Evolutionary conservation across 2,329 filamentous ascomycete species (phyloP).

Genomic region (Trichoderma asperellum): DNA sequence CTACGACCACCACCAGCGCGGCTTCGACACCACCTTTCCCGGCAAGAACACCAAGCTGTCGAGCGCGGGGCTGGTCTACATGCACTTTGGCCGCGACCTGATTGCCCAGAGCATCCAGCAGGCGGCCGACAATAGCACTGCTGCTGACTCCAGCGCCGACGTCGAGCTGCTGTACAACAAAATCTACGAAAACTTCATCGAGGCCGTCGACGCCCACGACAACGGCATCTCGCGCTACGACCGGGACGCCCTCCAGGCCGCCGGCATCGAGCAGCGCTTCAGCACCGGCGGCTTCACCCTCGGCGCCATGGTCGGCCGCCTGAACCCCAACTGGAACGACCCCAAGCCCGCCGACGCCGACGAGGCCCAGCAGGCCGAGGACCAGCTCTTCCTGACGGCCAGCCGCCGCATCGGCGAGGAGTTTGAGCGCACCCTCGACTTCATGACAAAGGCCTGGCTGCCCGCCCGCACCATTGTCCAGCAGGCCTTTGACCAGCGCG

Average conservation of each 20-base stretch:
- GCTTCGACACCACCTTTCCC: conserved; percentile 85
- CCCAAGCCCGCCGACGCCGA: conserved; percentile 53
- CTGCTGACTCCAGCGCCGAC: conserved; percentile 62
- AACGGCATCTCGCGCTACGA: conserved; percentile 90
- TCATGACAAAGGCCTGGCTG: conserved; percentile 78
- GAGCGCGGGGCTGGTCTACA: conserved; percentile 89
- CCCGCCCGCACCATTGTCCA: conserved; percentile 82
- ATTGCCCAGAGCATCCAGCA: conserved; percentile 61
- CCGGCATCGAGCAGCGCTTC: conserved; percentile 81
- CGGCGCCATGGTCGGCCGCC: conserved; percentile 77
- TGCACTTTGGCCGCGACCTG: conserved; percentile 90
- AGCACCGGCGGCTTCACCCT: conserved; percentile 81
- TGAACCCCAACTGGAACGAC: conserved; percentile 84
- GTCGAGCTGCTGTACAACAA: conserved; percentile 81
- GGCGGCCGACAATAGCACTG: conserved; percentile 35
- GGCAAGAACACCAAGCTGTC: conserved; percentile 84
- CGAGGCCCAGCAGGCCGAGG: conserved; percentile 72
- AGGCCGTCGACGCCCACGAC: conserved; percentile 96
- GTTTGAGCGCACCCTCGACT: conserved; percentile 79
- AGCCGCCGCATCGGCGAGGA: conserved; percentile 85
- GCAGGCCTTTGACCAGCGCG: conserved; percentile 71
- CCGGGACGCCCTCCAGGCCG: conserved; percentile 66
- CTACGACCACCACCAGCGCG: conserved; percentile 97
- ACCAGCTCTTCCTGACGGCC: conserved; percentile 76
- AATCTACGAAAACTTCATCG: conserved; percentile 90